Conservation (phyloP, 2,329 filamentous ascomycete species). For the Lomentospora prolificans region DNA sequence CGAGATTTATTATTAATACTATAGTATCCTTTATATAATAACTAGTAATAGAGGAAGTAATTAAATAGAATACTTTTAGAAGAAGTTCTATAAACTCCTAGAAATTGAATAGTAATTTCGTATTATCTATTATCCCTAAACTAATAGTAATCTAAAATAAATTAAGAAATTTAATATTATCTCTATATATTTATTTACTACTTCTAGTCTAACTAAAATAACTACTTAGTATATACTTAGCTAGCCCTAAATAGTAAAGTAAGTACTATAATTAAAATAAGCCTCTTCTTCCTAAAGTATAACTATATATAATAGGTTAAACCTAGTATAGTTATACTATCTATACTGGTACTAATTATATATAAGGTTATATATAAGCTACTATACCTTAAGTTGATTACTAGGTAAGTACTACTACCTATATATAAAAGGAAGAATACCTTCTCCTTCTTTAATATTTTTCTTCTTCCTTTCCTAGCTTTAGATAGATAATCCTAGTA, state of each 20-base stretch:
- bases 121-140: neutral
- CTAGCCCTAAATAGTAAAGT: neutral
- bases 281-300: neutral
- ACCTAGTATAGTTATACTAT: too few species aligned
- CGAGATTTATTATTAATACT: neutral
- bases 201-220: neutral
- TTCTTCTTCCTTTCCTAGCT: too few species aligned
- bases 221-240: neutral
- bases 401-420: too few species aligned
- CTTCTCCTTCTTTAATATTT: too few species aligned
- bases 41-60: neutral
- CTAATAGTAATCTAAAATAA: too few species aligned
- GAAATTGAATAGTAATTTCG: neutral
- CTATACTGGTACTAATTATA: too few species aligned
- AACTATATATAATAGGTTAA: too few species aligned
- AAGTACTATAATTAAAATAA: neutral
- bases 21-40: neutral
- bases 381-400: too few species aligned
- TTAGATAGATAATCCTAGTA: too few species aligned
- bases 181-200: neutral
- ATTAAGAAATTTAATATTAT: neutral
- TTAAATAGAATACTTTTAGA: neutral
- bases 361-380: too few species aligned
- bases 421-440: too few species aligned
- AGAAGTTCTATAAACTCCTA: neutral